Evolutionary conservation across 164 flowering plant species (phyloP).

Genomic region (Tetracentron sinense): DNA sequence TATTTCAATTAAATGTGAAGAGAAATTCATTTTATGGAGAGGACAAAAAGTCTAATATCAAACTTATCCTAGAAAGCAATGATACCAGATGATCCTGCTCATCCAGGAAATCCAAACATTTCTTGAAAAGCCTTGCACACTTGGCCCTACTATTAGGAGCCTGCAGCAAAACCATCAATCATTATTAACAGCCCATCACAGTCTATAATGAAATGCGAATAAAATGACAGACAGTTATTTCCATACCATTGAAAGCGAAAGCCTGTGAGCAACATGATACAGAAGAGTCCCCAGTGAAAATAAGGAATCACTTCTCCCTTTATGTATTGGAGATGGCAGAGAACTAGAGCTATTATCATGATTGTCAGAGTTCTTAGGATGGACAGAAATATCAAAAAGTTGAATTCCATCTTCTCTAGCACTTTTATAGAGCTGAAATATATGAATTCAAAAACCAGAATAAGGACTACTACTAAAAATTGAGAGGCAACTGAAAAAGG

Average conservation of each 20-base stretch:
- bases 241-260: conserved; percentile 82
- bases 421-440: conserved; percentile 78
- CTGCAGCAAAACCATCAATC: conserved; percentile 38
- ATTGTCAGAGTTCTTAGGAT: conserved; percentile 59
- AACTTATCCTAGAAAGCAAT: neutral
- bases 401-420: conserved; percentile 94
- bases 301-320: conserved; percentile 71
- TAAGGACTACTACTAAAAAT: neutral
- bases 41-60: neutral
- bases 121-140: conserved; percentile 66
- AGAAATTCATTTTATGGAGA: neutral
- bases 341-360: conserved; percentile 49
- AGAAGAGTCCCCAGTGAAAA: conserved; percentile 81
- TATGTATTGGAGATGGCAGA: conserved; percentile 62
- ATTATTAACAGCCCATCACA: conserved; percentile 12
- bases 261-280: conserved; percentile 87
- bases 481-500: neutral
- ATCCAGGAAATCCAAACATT: conserved; percentile 81
- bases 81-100: conserved; percentile 86
- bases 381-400: conserved; percentile 86
- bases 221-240: neutral
- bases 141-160: conserved; percentile 56
- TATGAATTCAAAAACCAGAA: neutral
- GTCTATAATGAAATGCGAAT: neutral
- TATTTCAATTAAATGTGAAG: neutral